phyloP scores from a whole-genome alignment of 306 rosid species.

The Prunus davidiana region DNA sequence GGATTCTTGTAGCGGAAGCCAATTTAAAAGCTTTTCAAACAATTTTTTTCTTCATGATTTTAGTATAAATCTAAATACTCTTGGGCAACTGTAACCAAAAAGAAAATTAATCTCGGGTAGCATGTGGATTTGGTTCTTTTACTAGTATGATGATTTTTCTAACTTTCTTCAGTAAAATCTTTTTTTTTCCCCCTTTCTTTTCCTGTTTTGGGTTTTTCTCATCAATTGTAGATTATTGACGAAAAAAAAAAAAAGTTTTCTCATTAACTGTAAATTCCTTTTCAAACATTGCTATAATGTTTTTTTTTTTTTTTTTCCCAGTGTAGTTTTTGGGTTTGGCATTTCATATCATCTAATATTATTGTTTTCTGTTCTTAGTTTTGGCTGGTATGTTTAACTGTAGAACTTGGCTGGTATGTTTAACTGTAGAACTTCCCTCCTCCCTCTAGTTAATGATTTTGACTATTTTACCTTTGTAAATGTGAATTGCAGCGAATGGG shows the following conservation, averaged over 20 bases:
- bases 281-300: not conserved
- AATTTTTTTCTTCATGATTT: not conserved
- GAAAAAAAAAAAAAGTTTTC: not conserved
- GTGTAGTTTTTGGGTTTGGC: not conserved
- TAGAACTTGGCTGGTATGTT: constrained; percentile 1
- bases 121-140: not conserved
- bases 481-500: constrained; percentile 86
- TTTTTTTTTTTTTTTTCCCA: constrained; percentile 7
- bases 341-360: not conserved
- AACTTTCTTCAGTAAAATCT: not conserved
- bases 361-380: not conserved
- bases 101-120: not conserved
- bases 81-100: not conserved
- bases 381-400: not conserved
- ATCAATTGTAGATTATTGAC: not conserved
- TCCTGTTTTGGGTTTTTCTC: not conserved
- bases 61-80: not conserved
- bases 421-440: constrained; percentile 11
- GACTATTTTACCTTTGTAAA: constrained; percentile 25
- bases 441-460: constrained; percentile 11
- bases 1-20: not conserved
- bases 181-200: not conserved
- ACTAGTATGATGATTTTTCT: not conserved
- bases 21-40: not conserved
- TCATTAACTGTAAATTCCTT: not conserved